Evolutionary conservation across 805 yeast species (phyloP), one percentile per base, ranked within the genome.

Genomic region (Tetrapisispora nanseiensis): DNA sequence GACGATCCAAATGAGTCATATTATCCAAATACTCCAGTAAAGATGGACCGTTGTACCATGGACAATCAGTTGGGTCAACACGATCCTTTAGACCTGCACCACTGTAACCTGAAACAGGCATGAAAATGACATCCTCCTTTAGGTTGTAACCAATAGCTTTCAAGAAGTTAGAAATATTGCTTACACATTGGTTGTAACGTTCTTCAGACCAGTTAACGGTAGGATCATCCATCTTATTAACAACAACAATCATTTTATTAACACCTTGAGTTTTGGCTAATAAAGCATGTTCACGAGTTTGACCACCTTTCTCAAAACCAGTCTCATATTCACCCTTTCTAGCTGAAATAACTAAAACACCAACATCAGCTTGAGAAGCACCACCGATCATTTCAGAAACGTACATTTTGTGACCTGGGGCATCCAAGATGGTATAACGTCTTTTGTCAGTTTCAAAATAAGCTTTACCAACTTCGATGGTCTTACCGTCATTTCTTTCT

Each of bases 321-420:
- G 98, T 92, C 71, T 92, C 99, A 68, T 92, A 92, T 67, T 92
- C 99, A 70, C 99, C 99, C 68, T 89, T 87, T 75, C 99, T 84
- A 37, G 97, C 97, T 49, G 95, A 85, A 55, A 92, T 92, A 39
- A 92, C 99, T 58, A 92, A 75, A 51, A 92, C 78, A 69, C 99
- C 99, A 45, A 90, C 92, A 70, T 92, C 99, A 28, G 99, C 98
- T 71, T 92, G 99, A 36, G 97, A 89, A 16, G 99, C 99, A 67
- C 98, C 98, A 57, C 97, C 97, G 72, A 92, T 92, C 99, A 92
- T 92, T 66, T 87, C 95, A 43, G 97, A 86, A 49, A 92, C 97
- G 63, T 92, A 92, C 86, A 92, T 83, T 71, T 92, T 92, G 74
- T 92, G 99, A 40, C 99, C 99, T 51, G 99, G 99, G 8, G 99